Conservation (phyloP, 352 stramenopile genomes). For the Phytopythium cucurbitacearum region DNA sequence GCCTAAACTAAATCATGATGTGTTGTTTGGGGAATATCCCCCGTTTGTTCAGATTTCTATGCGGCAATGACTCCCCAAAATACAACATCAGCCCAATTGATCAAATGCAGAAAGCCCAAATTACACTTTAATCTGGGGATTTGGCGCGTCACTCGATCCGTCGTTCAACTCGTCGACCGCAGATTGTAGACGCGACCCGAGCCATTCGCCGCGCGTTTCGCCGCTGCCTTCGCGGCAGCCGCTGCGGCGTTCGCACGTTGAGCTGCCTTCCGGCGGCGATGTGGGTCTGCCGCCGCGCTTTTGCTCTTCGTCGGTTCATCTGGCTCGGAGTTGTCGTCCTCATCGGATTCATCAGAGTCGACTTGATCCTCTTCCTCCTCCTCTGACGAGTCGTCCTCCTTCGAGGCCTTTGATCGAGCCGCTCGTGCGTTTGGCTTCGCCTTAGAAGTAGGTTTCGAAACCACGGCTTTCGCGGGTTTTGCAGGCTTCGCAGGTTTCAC, state of each 20-base stretch:
- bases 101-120: conserved; percentile 6
- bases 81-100: neutral
- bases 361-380: conserved; percentile 10
- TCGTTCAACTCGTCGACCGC: conserved; percentile 14
- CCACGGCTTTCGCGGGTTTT: neutral
- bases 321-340: conserved; percentile 13
- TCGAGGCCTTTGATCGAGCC: conserved; percentile 13
- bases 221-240: conserved; percentile 51
- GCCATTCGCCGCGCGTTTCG: conserved; percentile 22
- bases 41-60: too few species aligned
- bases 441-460: conserved; percentile 2
- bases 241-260: conserved; percentile 51
- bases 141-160: neutral
- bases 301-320: conserved; percentile 4
- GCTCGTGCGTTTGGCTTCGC: conserved; percentile 16
- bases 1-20: too few species aligned
- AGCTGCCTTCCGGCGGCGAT: conserved; percentile 43
- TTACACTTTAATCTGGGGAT: neutral
- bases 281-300: conserved; percentile 14
- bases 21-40: too few species aligned
- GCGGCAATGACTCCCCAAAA: neutral
- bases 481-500: conserved; percentile 2
- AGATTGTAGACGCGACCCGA: conserved; percentile 35
- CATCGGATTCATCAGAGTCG: conserved; percentile 16
- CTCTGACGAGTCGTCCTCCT: conserved; percentile 7